A percentile compares a stretch with the other conserved stretches of the same genome.
phyloP scores from a whole-genome alignment of 371 early-diverging fungal species.

The Fennellomyces sp. region DNA sequence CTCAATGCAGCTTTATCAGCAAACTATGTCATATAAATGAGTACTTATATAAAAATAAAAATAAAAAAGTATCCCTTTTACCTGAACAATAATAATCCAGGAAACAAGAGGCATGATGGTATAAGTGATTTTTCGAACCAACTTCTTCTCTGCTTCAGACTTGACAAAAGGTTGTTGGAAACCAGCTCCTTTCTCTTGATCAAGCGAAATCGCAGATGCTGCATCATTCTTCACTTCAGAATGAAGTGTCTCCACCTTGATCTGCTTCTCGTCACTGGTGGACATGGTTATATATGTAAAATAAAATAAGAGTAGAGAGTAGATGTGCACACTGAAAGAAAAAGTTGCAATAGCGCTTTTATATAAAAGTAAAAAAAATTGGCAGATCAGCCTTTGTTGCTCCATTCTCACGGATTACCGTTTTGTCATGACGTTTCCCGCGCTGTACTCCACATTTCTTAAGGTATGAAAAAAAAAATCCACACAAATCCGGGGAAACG shows the following conservation, averaged over 20 bases:
- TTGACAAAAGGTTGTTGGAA: conserved; percentile 7
- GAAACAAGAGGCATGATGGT: conserved; percentile 35
- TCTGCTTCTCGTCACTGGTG: neutral
- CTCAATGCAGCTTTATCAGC: conserved; percentile 27
- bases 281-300: neutral
- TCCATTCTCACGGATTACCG: conserved; percentile 2
- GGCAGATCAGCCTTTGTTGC: neutral
- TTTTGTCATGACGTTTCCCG: neutral
- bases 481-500: conserved; percentile 3
- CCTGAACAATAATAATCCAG: conserved; percentile 32
- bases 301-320: neutral
- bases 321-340: neutral
- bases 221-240: neutral
- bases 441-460: no score
- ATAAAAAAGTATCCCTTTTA: no score
- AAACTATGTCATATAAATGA: no score
- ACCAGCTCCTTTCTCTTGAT: neutral
- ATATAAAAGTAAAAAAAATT: neutral
- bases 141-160: conserved; percentile 13
- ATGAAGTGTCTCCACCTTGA: neutral
- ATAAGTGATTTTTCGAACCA: conserved; percentile 27
- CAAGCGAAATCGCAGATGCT: neutral
- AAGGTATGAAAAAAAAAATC: no score
- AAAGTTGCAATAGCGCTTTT: neutral
- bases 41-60: no score